phyloP scores from a whole-genome alignment of 805 yeast genomes.

The Schwanniomyces polymorphus region DNA sequence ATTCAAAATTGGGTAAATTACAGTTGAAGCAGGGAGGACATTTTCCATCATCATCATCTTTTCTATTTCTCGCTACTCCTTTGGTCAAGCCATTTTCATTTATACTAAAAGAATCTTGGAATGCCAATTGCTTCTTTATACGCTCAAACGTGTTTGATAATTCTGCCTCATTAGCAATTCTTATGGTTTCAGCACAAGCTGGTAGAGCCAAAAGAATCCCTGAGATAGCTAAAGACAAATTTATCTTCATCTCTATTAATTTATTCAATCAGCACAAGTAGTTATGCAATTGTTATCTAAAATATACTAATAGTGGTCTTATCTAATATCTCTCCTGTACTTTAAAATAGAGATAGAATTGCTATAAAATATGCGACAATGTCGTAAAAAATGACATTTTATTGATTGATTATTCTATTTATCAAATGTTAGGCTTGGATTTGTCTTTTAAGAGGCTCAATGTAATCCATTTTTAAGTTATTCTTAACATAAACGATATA shows the following conservation, averaged over 20 bases:
- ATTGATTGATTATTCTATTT: not conserved
- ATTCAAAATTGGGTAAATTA: conserved; percentile 84
- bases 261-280: not conserved
- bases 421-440: not conserved
- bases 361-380: not conserved
- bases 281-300: not conserved
- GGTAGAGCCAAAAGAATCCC: conserved; percentile 2
- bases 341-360: not conserved
- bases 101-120: not conserved
- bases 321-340: not conserved
- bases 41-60: conserved; percentile 28
- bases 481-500: conserved; percentile 81
- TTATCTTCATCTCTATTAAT: conserved; percentile 1
- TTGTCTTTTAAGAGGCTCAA: conserved; percentile 64
- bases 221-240: not conserved
- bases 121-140: conserved; percentile 11
- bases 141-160: conserved; percentile 17
- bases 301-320: not conserved
- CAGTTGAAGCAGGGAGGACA: conserved; percentile 97
- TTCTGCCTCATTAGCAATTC: not conserved
- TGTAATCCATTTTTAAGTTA: conserved; percentile 49
- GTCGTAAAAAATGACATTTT: not conserved
- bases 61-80: not conserved
- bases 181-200: not conserved
- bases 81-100: not conserved